Evolutionary conservation across 495 filamentous ascomycete species (phyloP).

Genomic region (Neurospora sp.): DNA sequence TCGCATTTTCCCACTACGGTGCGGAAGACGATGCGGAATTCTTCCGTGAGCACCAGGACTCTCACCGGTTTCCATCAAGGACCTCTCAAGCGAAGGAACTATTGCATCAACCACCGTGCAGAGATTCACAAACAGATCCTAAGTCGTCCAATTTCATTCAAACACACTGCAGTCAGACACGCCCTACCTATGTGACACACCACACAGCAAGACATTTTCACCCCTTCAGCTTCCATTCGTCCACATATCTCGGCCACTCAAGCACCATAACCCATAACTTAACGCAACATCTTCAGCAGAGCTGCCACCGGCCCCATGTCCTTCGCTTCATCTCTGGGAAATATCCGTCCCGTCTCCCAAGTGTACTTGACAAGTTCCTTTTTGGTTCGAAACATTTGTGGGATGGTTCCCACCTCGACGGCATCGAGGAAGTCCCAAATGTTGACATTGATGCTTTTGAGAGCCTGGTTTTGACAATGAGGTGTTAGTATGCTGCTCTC

Average conservation of each 20-base stretch:
- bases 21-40: neutral
- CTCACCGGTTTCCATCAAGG: neutral
- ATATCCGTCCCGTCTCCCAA: constrained; percentile 3
- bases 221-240: neutral
- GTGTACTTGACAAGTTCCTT: constrained; percentile 18
- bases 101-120: neutral
- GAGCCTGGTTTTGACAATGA: constrained; percentile 8
- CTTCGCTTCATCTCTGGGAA: constrained; percentile 10
- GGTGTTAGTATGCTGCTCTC: neutral
- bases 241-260: neutral
- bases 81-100: neutral
- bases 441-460: constrained; percentile 24
- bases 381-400: constrained; percentile 11
- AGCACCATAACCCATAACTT: neutral
- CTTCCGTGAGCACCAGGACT: neutral
- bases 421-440: constrained; percentile 28
- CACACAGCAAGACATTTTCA: neutral
- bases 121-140: neutral
- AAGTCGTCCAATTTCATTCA: too few relatives aligned
- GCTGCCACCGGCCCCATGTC: constrained; percentile 22
- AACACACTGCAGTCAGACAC: too few relatives aligned
- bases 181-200: neutral
- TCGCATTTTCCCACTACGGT: too few relatives aligned
- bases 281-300: constrained; percentile 4
- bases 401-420: constrained; percentile 1